A percentile compares a stretch with the other conserved stretches of the same genome.
Evolutionary conservation across 2,329 filamentous ascomycete genomes (phyloP).

Genomic region (Helminthosporium solani): DNA sequence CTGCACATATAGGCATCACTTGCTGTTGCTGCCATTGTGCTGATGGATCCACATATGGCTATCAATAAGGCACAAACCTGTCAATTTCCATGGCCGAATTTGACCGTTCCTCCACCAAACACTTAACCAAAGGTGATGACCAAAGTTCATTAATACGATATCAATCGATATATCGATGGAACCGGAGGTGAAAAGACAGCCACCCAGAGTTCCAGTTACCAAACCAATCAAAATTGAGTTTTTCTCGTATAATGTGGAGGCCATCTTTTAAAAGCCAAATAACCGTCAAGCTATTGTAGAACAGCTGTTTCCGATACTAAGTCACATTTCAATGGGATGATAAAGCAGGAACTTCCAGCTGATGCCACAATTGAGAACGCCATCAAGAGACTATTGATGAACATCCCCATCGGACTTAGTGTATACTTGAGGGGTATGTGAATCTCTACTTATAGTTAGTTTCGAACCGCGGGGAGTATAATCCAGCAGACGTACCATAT

Average conservation of each 20-base stretch:
- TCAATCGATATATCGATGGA: neutral
- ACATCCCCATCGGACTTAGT: slow-evolving; percentile 13
- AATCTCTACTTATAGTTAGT: slow-evolving; percentile 8
- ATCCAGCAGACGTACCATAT: slow-evolving; percentile 10
- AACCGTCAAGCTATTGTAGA: slow-evolving; percentile 19
- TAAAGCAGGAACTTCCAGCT: slow-evolving; percentile 7
- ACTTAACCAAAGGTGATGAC: slow-evolving; percentile 20
- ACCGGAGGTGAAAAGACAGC: slow-evolving; percentile 1
- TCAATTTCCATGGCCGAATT: slow-evolving; percentile 15
- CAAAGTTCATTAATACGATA: neutral
- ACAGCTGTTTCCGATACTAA: slow-evolving; percentile 13
- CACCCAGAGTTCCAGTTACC: slow-evolving; percentile 18
- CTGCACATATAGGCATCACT: too few species aligned
- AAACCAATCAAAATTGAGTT: slow-evolving; percentile 17
- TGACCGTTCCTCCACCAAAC: slow-evolving; percentile 12
- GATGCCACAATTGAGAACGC: slow-evolving; percentile 13
- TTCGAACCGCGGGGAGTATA: neutral
- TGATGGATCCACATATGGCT: slow-evolving; percentile 19
- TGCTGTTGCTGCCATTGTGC: slow-evolving; percentile 20
- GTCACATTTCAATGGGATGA: too few species aligned
- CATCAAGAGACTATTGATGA: slow-evolving; percentile 11
- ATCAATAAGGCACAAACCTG: slow-evolving; percentile 13
- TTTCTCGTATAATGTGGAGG: slow-evolving; percentile 13
- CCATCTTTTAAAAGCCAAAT: slow-evolving; percentile 22
- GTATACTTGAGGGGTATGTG: slow-evolving; percentile 17